These are phyloP conservation scores for Scheffersomyces stipitis DNA, from an alignment of 805 yeast species.

Conservation along the genomic window DNA sequence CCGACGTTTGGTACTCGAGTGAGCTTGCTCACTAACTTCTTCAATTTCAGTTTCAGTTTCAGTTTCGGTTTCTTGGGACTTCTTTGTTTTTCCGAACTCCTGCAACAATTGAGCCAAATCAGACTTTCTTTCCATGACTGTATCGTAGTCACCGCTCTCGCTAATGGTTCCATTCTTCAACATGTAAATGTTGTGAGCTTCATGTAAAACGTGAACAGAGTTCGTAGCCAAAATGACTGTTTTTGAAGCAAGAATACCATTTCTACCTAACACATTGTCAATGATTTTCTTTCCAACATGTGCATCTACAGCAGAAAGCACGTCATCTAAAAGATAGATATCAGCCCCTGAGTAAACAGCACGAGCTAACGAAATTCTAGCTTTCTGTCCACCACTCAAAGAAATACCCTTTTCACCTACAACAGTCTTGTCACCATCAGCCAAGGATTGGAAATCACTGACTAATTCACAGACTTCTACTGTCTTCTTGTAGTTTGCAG, in stretches of 20 bases:
- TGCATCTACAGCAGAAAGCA: conserved; percentile 44
- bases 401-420: conserved; percentile 48
- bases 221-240: conserved; percentile 41
- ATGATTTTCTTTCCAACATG: conserved; percentile 40
- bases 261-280: conserved; percentile 28
- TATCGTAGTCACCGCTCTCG: conserved; percentile 27
- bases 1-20: too few relatives aligned
- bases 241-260: conserved; percentile 33
- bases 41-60: conserved; percentile 1
- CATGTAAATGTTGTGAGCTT: conserved; percentile 33
- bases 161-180: conserved; percentile 27
- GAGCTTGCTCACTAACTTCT: conserved; percentile 2
- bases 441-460: conserved; percentile 33
- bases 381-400: conserved; percentile 44
- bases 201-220: conserved; percentile 34
- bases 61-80: conserved; percentile 5
- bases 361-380: conserved; percentile 40
- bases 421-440: conserved; percentile 42
- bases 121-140: conserved; percentile 17
- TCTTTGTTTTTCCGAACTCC: conserved; percentile 17
- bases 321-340: conserved; percentile 39
- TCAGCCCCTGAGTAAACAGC: conserved; percentile 44
- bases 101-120: conserved; percentile 20
- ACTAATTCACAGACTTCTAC: conserved; percentile 38
- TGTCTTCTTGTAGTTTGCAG: conserved; percentile 29